Conservation (phyloP, 2,329 filamentous ascomycete species). For the Xylaria sp. region DNA sequence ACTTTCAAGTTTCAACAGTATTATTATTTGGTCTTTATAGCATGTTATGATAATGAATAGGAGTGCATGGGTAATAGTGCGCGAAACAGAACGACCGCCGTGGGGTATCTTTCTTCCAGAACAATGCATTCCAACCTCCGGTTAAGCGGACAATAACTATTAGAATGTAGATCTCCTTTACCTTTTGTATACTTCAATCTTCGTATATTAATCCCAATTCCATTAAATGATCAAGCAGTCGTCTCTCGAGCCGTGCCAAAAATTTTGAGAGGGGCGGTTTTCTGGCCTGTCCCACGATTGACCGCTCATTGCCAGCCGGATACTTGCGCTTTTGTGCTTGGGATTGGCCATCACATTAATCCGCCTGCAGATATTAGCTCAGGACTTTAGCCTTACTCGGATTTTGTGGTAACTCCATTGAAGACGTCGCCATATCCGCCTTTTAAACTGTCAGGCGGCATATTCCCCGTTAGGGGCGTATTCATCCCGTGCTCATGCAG, state of each 20-base stretch:
- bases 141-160: constrained; percentile 28
- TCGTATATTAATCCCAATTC: constrained; percentile 21
- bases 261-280: constrained; percentile 3
- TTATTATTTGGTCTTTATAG: constrained; percentile 30
- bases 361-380: constrained; percentile 24
- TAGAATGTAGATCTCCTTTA: constrained; percentile 20
- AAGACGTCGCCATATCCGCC: constrained; percentile 42
- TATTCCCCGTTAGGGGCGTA: constrained; percentile 45
- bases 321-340: constrained; percentile 21
- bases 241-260: constrained; percentile 12
- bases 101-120: constrained; percentile 40
- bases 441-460: constrained; percentile 45
- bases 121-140: constrained; percentile 36
- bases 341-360: constrained; percentile 24
- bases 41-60: constrained; percentile 23
- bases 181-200: constrained; percentile 28
- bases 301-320: constrained; percentile 20
- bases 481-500: constrained; percentile 45
- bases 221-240: constrained; percentile 21
- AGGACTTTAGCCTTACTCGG: constrained; percentile 37
- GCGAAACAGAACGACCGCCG: constrained; percentile 35
- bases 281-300: constrained; percentile 18
- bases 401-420: constrained; percentile 43
- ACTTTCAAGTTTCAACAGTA: constrained; percentile 21
- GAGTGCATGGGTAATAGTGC: constrained; percentile 19